Base-by-base conservation (phyloP, 2,329 filamentous ascomycete genomes). In the Phyllosticta citriasiana region DNA sequence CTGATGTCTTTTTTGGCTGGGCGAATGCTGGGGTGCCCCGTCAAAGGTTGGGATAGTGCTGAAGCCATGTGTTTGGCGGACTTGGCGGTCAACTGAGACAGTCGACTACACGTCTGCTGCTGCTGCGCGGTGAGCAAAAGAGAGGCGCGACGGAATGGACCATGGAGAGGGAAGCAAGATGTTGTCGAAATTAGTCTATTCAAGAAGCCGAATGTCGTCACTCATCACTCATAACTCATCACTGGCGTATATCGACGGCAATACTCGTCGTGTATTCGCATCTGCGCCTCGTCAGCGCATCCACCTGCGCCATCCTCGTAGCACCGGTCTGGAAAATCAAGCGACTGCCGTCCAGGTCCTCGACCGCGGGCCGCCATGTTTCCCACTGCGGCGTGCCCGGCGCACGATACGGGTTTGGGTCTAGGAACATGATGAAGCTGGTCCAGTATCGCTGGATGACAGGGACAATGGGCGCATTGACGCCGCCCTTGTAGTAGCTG, bases 381-480 rank as follows among this genome's bases (percentile, higher is more conserved):
- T 75, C 71, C 85, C 84, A 87, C 60, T 72, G 71, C 2, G 82
- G 81, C 53, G 76, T 76, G 0, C 77, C 79, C 0, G 64, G 47
- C 53, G 72, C 64, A 8, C 82, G 77, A 60, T 78, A 72, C 16
- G 66, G 76, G 68, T 91, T 92, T 0, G 88, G 88, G 70, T 92
- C 78, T 47, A 84, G 79, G 0, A 77, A 78, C 26, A 82, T 75
- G 63, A 92, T 84, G 69, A 92, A 92, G 65, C 84, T 88, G 1
- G 84, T 83, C 87, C 87, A 91, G 71, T 91, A 92, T 0, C 78
- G 80, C 67, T 89, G 86, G 27, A 88, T 80, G 0, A 87, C 73
- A 0, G 82, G 77, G 1, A 88, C 78, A 5, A 88, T 83, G 0
- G 69, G 68, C 1, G 75, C 79, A 65, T 91, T 90, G 14, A 73